Conservation (phyloP, 768 basidiomycete genomes). For the Amanita thiersii region DNA sequence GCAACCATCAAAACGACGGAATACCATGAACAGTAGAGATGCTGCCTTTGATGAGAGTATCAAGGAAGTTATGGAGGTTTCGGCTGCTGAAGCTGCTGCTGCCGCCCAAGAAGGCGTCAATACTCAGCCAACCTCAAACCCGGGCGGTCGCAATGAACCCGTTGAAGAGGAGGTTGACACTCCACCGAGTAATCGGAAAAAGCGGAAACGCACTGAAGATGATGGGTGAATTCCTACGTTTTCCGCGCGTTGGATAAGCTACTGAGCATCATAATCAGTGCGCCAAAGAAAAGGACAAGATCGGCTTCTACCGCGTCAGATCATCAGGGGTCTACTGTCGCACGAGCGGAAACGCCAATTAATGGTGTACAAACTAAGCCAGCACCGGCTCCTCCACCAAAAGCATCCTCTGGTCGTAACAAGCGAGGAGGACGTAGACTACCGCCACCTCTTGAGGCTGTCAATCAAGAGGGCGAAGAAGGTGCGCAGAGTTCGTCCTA, state of each 20-base stretch:
- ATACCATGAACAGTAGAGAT: slow-evolving; percentile 97
- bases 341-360: slow-evolving; percentile 34
- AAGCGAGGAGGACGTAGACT: slow-evolving; percentile 39
- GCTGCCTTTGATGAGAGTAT: slow-evolving; percentile 88
- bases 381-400: slow-evolving; percentile 17
- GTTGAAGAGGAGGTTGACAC: slow-evolving; percentile 45
- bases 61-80: slow-evolving; percentile 67
- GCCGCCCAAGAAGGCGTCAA: slow-evolving; percentile 30
- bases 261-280: slow-evolving; percentile 28
- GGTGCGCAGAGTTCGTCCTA: slow-evolving; percentile 34
- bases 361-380: slow-evolving; percentile 1
- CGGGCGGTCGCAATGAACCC: slow-evolving; percentile 26
- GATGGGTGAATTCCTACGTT: slow-evolving; percentile 47
- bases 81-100: slow-evolving; percentile 62
- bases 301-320: slow-evolving; percentile 71
- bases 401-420: slow-evolving; percentile 25
- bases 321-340: slow-evolving; percentile 29
- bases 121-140: slow-evolving; percentile 25
- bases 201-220: slow-evolving; percentile 71
- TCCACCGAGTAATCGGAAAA: slow-evolving; percentile 39
- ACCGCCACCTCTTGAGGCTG: slow-evolving; percentile 16
- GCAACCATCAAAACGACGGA: slow-evolving; percentile 77
- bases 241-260: slow-evolving; percentile 6
- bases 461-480: slow-evolving; percentile 47
- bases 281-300: slow-evolving; percentile 63